Percentiles rank a stretch among this genome's conserved stretches.
Conservation (phyloP, 2,329 filamentous ascomycete genomes). For the Furcasterigmium furcatum region DNA sequence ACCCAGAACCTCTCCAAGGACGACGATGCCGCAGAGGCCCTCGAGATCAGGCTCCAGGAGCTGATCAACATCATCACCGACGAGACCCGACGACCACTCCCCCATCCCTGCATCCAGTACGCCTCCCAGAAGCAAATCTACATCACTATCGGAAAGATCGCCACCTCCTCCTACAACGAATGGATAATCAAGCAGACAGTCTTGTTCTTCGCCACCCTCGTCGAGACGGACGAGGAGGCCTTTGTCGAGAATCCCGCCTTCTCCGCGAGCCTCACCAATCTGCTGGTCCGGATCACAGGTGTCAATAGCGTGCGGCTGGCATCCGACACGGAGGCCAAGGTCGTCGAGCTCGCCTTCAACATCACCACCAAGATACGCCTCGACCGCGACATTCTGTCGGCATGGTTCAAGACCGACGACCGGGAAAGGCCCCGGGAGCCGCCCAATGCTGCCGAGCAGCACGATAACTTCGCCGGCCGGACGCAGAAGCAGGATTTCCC, state of each 20-base stretch:
- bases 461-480: constrained; percentile 78
- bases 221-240: constrained; percentile 95
- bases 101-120: constrained; percentile 89
- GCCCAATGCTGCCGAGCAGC: constrained; percentile 49
- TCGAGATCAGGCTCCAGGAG: constrained; percentile 61
- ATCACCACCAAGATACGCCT: constrained; percentile 94
- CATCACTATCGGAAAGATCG: constrained; percentile 84
- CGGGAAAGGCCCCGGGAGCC: constrained; percentile 9
- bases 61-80: constrained; percentile 75
- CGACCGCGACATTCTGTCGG: constrained; percentile 79
- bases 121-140: constrained; percentile 86
- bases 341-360: constrained; percentile 92
- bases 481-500: constrained; percentile 93
- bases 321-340: constrained; percentile 78
- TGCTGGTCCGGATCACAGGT: constrained; percentile 76
- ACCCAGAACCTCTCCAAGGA: constrained; percentile 59
- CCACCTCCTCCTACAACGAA: constrained; percentile 79
- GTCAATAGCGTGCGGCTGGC: constrained; percentile 70
- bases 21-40: constrained; percentile 57
- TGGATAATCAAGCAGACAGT: constrained; percentile 83
- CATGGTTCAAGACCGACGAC: constrained; percentile 77
- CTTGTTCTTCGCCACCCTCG: constrained; percentile 82
- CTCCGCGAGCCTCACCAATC: constrained; percentile 80
- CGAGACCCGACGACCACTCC: constrained; percentile 82
- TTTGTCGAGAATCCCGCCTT: constrained; percentile 87